These are phyloP conservation scores for Sclerotinia subarctica DNA, from an alignment of 2,329 filamentous ascomycete species.

Conservation along the genomic window DNA sequence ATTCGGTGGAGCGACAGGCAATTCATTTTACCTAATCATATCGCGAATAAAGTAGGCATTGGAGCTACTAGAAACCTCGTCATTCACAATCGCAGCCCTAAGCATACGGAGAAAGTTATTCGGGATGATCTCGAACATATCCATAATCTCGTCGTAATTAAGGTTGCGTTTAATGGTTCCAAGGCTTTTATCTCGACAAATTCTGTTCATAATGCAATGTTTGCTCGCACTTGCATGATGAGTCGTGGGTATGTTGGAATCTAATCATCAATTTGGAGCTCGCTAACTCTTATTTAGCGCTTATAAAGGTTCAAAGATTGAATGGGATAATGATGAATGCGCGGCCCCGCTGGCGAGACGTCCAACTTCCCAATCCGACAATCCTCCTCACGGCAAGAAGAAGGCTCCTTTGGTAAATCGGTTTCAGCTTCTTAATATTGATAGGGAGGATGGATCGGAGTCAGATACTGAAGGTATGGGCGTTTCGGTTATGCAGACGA, in stretches of 20 bases:
- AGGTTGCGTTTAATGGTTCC: slow-evolving; percentile 55
- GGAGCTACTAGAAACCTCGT: slow-evolving; percentile 74
- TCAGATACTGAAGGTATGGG: slow-evolving; percentile 17
- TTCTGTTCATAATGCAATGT: slow-evolving; percentile 71
- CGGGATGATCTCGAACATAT: slow-evolving; percentile 78
- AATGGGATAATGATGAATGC: slow-evolving; percentile 72
- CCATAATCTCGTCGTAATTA: slow-evolving; percentile 70
- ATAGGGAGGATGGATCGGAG: slow-evolving; percentile 41
- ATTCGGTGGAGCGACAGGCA: slow-evolving; percentile 70
- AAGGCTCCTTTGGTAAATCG: slow-evolving; percentile 51
- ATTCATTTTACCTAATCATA: slow-evolving; percentile 60
- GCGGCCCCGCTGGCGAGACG: slow-evolving; percentile 41
- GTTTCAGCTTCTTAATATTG: slow-evolving; percentile 57
- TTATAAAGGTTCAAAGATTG: slow-evolving; percentile 69
- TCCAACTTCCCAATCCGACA: slow-evolving; percentile 32
- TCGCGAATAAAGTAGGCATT: slow-evolving; percentile 59
- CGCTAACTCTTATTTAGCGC: slow-evolving; percentile 43
- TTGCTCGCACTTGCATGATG: slow-evolving; percentile 77
- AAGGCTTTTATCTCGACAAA: slow-evolving; percentile 72
- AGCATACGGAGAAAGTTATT: slow-evolving; percentile 61
- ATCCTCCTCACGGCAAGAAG: slow-evolving; percentile 40
- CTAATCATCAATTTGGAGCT: slow-evolving; percentile 24
- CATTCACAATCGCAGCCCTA: slow-evolving; percentile 56
- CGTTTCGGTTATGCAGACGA: slow-evolving; percentile 3
- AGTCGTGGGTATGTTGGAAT: slow-evolving; percentile 39